Evolutionary conservation across 2,329 filamentous ascomycete species (phyloP).

Genomic region (Thelonectria blattea): DNA sequence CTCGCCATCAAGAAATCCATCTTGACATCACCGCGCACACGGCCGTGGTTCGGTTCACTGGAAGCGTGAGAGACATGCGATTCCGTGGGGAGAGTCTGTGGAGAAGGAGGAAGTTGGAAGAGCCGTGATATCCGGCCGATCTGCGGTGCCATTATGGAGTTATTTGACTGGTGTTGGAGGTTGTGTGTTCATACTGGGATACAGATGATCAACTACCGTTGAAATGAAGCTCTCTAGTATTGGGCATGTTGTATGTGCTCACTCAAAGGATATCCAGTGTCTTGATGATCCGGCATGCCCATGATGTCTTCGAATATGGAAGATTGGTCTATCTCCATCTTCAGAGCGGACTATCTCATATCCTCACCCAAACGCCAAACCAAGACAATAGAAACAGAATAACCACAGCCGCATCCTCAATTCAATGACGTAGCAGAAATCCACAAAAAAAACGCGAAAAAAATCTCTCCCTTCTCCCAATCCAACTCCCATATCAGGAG

Average conservation of each 20-base stretch:
- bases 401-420: background rate
- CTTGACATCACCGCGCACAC: conserved; percentile 30
- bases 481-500: conserved; percentile 1
- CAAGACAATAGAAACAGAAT: background rate
- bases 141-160: conserved; percentile 22
- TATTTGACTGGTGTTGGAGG: background rate
- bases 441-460: background rate
- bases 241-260: too few species aligned
- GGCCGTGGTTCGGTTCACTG: conserved; percentile 11
- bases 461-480: background rate
- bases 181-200: conserved; percentile 1
- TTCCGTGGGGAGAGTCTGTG: conserved; percentile 12
- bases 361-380: background rate
- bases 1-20: conserved; percentile 18
- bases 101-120: background rate
- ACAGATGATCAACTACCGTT: background rate
- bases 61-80: conserved; percentile 21
- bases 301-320: too few species aligned
- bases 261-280: too few species aligned
- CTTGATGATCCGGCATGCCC: too few species aligned
- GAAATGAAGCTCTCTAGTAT: too few species aligned
- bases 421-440: conserved; percentile 1
- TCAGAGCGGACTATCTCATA: too few species aligned
- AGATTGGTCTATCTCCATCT: background rate
- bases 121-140: conserved; percentile 26